Evolutionary conservation across 1,284 basidiomycete species (phyloP).

Genomic region (Rhodotorula mucilaginosa): DNA sequence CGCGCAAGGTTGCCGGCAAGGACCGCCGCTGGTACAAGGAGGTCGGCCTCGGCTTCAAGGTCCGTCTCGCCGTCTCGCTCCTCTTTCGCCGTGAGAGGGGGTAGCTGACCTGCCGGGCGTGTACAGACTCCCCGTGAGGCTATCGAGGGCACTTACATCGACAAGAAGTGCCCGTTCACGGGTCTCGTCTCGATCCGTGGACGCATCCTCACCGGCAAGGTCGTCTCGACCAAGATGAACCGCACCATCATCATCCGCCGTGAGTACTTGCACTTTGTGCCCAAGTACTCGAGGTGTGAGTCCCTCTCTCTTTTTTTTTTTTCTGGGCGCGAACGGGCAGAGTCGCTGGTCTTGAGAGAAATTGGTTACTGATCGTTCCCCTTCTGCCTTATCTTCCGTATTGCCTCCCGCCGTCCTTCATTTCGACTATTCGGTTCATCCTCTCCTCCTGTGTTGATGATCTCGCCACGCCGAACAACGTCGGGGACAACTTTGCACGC

Average conservation of each 20-base stretch:
- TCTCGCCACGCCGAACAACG: too few species aligned
- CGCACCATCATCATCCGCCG: conserved; percentile 97
- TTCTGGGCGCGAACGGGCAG: background rate
- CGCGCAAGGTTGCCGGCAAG: conserved; percentile 85
- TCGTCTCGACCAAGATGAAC: conserved; percentile 99
- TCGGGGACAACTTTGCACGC: too few species aligned
- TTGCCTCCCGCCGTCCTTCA: too few species aligned
- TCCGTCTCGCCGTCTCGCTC: too few species aligned
- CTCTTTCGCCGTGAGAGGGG: too few species aligned
- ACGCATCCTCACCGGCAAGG: conserved; percentile 95
- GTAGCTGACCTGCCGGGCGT: background rate
- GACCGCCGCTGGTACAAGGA: conserved; percentile 99
- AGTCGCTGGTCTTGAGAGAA: background rate
- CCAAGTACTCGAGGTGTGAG: conserved; percentile 81
- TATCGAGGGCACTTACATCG: conserved; percentile 97
- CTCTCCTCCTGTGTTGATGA: too few species aligned
- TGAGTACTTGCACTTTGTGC: conserved; percentile 90
- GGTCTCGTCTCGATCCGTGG: conserved; percentile 96
- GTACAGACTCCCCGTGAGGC: conserved; percentile 84
- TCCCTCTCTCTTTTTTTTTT: conserved; percentile 46
- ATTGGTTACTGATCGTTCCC: too few species aligned
- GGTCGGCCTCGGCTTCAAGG: conserved; percentile 90
- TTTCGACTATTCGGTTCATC: too few species aligned
- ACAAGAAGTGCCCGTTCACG: conserved; percentile 74
- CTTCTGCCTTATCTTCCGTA: too few species aligned